A percentile compares a stretch with the other conserved stretches of the same genome.
phyloP scores from a whole-genome alignment of 768 basidiomycete species.

The Trametes gibbosa region DNA sequence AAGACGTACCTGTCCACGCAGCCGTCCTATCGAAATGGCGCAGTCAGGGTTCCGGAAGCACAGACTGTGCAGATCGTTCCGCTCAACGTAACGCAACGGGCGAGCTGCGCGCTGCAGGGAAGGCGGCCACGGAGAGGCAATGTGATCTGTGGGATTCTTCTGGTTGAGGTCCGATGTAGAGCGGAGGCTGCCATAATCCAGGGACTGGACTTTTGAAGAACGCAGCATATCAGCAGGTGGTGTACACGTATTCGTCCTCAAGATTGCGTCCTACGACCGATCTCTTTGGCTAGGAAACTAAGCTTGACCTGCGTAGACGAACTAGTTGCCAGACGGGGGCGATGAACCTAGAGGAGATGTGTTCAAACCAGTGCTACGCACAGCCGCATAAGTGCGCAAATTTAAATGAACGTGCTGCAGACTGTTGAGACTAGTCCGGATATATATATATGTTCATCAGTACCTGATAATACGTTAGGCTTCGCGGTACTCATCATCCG shows the following conservation, averaged over 20 bases:
- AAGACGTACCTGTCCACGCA: background rate
- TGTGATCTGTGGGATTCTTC: slow-evolving; percentile 1
- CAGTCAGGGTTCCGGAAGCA: background rate
- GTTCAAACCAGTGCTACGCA: too few relatives aligned
- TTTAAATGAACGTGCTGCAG: too few relatives aligned
- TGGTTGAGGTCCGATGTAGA: slow-evolving; percentile 4
- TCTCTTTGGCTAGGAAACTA: background rate
- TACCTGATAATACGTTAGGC: too few relatives aligned
- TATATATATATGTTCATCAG: too few relatives aligned
- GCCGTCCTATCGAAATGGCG: background rate
- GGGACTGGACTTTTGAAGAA: background rate
- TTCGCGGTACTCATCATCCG: too few relatives aligned
- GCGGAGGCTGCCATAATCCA: slow-evolving; percentile 12
- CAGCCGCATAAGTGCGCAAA: too few relatives aligned
- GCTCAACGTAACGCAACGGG: background rate
- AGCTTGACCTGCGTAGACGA: background rate
- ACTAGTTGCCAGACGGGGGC: background rate
- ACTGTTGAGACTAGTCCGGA: too few relatives aligned
- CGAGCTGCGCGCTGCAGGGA: background rate
- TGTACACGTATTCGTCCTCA: background rate
- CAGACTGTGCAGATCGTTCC: background rate
- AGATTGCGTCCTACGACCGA: background rate
- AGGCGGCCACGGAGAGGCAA: background rate
- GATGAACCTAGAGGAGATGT: too few relatives aligned
- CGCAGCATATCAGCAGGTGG: background rate